Base-by-base conservation (phyloP, 176 grass and related monocot species). In the Cenchrus americanus region DNA sequence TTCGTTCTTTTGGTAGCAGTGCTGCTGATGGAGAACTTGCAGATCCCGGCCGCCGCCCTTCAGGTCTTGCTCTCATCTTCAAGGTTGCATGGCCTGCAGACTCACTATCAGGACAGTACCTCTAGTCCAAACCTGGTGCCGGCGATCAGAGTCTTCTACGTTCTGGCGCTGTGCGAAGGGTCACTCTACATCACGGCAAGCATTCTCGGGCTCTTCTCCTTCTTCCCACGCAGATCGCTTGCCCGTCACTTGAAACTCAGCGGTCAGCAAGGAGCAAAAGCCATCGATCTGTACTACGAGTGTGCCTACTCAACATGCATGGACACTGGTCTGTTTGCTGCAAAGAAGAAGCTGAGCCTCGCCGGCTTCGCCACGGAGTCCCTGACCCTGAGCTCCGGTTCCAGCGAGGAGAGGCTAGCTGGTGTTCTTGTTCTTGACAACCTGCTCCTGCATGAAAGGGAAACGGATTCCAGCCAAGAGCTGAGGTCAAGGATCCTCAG, bases 91-190 rank as follows among this genome's bases (percentile, higher is more conserved):
- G 1, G 7, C 11, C 70, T 51, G 5, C 2, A 2, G 1, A 0
- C 0, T 5, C 1, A 12, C 7, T 12, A 14, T 12, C 27, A 30
- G n/a, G 19, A 0, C 42, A 44, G 7, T 0, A 22, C 21, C 42
- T 10, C 5, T 10, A 2, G 67, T 42, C 4, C 4, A 54, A 84
- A 84, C 34, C 5, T 84, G 1, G 9, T 4, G 22, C 72, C 21
- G 7, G 10, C 82, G 6, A 63, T 84, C 4, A 7, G 2, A 8
- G 64, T 46, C 14, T 84, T 84, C 62, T 77, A 84, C 1, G 12
- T 21, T 22, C 24, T 84, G 34, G 50, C 75, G 24, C 62, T 84
- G 10, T 42, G 62, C 3, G 50, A 77, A 21, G 82, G 73, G 4
- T 8, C 21, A 11, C 24, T 77, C 63, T 85, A 77, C 63, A 60